Evolutionary conservation across 2,329 filamentous ascomycete genomes (phyloP).

Genomic region (Cadophora gregata): DNA sequence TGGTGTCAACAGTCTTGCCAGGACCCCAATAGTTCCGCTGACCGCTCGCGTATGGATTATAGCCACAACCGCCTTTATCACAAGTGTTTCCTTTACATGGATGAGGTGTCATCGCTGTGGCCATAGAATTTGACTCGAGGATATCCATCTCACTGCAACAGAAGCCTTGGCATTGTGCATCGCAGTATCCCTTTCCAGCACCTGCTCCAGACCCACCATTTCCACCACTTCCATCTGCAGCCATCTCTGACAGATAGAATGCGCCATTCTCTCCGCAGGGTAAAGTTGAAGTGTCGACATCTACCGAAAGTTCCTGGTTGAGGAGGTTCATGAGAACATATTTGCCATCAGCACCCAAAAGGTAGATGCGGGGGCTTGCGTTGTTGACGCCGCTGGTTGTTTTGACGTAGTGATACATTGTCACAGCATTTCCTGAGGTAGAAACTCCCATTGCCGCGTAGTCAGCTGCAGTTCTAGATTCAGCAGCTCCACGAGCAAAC

Average conservation of each 20-base stretch:
- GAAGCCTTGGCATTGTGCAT: conserved; percentile 58
- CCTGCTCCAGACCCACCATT: conserved; percentile 50
- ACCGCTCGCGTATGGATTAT: conserved; percentile 50
- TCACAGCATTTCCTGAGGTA: conserved; percentile 47
- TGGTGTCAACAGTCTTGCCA: conserved; percentile 48
- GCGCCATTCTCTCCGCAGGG: conserved; percentile 75
- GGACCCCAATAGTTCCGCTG: conserved; percentile 39
- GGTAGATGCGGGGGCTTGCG: conserved; percentile 42
- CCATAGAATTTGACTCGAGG: conserved; percentile 65
- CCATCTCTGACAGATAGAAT: conserved; percentile 69
- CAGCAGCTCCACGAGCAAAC: conserved; percentile 41
- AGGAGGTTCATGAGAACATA: conserved; percentile 70
- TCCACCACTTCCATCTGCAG: conserved; percentile 62
- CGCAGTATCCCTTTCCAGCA: conserved; percentile 67
- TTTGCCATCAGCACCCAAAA: conserved; percentile 46
- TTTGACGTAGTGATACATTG: conserved; percentile 50
- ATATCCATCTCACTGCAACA: conserved; percentile 73
- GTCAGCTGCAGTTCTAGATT: conserved; percentile 49
- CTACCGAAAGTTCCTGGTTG: conserved; percentile 72
- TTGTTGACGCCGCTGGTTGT: conserved; percentile 50
- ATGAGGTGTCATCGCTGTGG: conserved; percentile 63
- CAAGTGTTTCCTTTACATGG: conserved; percentile 58
- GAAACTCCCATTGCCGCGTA: conserved; percentile 52
- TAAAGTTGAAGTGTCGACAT: conserved; percentile 70
- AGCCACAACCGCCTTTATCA: conserved; percentile 53